Base-by-base conservation (phyloP, 2,329 filamentous ascomycete genomes). In the Paradendryphiella salina region DNA sequence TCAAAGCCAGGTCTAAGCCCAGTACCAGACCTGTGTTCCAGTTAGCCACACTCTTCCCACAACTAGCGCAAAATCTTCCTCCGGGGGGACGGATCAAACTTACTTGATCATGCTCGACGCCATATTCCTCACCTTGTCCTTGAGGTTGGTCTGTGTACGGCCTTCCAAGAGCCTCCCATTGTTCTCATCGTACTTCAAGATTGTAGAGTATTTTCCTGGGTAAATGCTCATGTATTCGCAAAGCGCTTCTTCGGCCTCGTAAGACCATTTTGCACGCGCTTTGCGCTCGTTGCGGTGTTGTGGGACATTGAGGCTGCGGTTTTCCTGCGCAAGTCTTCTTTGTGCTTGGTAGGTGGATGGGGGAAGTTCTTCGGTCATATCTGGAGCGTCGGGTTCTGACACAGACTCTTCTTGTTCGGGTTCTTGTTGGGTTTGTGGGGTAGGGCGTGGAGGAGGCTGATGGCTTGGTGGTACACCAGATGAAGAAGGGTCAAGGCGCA, bases 91-190 rank as follows among this genome's bases (percentile, higher is more conserved):
- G 5, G 2, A 13, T 8, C 21, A 2, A 42, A 46, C 72, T 57
- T 62, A 76, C 75, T 71, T 72, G 26, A 75, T 66, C 67, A 68
- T 75, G 33, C 61, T 67, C 5, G 69, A 50, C 9, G 73, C 72
- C 64, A 77, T 72, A 35, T 68, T 76, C 40, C 73, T 62, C 10
- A 67, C 74, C 53, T 77, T 77, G 37, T 77, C 75, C 54, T 77
- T 77, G 6, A 84, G 53, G 36, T 82, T 79, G 2, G 82, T 79
- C 52, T 85, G 79, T 5, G 67, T 73, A 2, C 82, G 74, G 3
- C 66, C 57, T 9, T 70, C 60, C 15, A 73, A 46, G 8, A 66
- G 66, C 9, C 46, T 28, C 0, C 59, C 57, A 1, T 52, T 55
- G 4, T 34, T 14, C 5, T 37, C 29, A 40, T 72, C 69, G n/a